These are phyloP conservation scores for Blastomyces percursus DNA, from an alignment of 2,329 filamentous ascomycete genomes.

Conservation along the genomic window DNA sequence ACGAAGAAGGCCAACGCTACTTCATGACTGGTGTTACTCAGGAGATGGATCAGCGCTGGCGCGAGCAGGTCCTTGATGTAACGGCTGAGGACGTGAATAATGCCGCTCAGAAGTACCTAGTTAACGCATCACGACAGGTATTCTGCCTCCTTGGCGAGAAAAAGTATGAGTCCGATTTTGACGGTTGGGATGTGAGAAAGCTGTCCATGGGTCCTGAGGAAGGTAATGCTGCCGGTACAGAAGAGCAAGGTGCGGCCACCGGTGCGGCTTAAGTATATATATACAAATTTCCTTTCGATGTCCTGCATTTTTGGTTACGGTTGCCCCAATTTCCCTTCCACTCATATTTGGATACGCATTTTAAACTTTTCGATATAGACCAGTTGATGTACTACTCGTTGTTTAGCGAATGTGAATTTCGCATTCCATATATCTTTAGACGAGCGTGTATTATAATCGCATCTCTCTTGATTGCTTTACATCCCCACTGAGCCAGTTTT, in stretches of 20 bases:
- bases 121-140: conserved; percentile 52
- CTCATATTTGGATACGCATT: background rate
- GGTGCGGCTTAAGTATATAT: conserved; percentile 17
- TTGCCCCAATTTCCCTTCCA: background rate
- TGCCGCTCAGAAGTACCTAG: conserved; percentile 71
- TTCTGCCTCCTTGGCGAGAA: conserved; percentile 71
- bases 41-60: conserved; percentile 75
- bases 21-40: conserved; percentile 80
- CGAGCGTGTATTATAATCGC: conserved; percentile 9
- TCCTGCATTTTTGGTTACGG: background rate
- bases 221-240: background rate
- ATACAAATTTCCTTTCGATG: background rate
- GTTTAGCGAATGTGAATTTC: background rate
- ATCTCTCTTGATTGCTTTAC: background rate
- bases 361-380: background rate
- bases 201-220: conserved; percentile 47
- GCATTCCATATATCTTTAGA: conserved; percentile 4
- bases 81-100: conserved; percentile 66
- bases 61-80: conserved; percentile 79
- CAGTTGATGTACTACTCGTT: background rate
- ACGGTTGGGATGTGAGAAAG: conserved; percentile 65
- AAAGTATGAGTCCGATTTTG: conserved; percentile 58
- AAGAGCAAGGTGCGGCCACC: conserved; percentile 14
- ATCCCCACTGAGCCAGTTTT: background rate
- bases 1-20: conserved; percentile 71